Percentiles rank a stretch among this genome's conserved stretches.
phyloP scores from a whole-genome alignment of 2,329 filamentous ascomycete species.

The Colletotrichum incanum region DNA sequence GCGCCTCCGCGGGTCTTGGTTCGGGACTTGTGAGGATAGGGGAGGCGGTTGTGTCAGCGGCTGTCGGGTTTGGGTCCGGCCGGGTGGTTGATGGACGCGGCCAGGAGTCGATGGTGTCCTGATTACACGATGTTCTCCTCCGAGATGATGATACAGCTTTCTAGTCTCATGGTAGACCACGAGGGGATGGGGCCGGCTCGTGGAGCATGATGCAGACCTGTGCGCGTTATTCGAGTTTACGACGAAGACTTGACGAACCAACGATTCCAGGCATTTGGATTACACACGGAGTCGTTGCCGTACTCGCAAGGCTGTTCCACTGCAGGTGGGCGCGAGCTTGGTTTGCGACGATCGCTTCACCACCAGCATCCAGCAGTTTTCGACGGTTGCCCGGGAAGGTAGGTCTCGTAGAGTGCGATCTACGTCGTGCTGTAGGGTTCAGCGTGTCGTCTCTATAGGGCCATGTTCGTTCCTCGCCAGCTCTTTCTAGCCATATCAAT shows the following conservation, averaged over 20 bases:
- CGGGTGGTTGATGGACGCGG: not conserved
- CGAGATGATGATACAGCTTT: not conserved
- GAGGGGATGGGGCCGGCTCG: not conserved
- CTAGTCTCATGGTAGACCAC: not conserved
- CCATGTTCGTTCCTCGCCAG: too few species aligned
- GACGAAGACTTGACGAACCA: not conserved
- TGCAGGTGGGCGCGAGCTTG: too few species aligned
- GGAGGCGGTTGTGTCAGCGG: slow-evolving; percentile 19
- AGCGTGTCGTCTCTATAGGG: too few species aligned
- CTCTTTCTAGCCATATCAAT: not conserved
- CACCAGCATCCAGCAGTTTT: too few species aligned
- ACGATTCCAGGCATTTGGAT: too few species aligned
- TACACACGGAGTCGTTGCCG: too few species aligned
- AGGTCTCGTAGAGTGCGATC: too few species aligned
- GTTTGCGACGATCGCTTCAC: too few species aligned
- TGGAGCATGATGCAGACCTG: not conserved
- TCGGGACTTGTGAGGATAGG: slow-evolving; percentile 24
- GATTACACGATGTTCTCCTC: not conserved
- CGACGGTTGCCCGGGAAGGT: too few species aligned
- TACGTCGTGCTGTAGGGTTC: too few species aligned
- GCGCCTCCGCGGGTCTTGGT: slow-evolving; percentile 8
- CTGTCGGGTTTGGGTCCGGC: not conserved
- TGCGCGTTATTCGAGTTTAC: not conserved
- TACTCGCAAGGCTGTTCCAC: too few species aligned
- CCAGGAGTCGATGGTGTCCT: not conserved